Evolutionary conservation across 1,284 basidiomycete genomes (phyloP).

Genomic region (Tylopilus sp.): DNA sequence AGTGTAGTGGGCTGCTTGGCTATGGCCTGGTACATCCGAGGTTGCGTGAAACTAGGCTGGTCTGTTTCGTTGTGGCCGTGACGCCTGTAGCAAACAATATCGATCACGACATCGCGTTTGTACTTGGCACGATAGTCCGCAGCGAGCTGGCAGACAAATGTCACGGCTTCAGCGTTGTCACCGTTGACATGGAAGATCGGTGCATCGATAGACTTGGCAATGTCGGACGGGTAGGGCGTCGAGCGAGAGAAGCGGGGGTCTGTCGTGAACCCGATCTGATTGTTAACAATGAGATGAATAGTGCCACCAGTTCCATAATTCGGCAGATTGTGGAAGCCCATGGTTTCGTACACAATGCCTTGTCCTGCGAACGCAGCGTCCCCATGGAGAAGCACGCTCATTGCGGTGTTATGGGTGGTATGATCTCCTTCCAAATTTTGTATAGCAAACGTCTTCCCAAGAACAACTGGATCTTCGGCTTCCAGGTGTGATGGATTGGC

Average conservation of each 20-base stretch:
- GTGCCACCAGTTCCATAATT: conserved; percentile 98
- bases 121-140: conserved; percentile 98
- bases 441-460: conserved; percentile 96
- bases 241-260: conserved; percentile 97
- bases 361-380: conserved; percentile 99
- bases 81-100: conserved; percentile 98
- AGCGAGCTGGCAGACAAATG: conserved; percentile 96
- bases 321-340: conserved; percentile 96
- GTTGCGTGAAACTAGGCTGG: conserved; percentile 98
- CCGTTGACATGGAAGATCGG: conserved; percentile 99
- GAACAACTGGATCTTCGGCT: conserved; percentile 95
- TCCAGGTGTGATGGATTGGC: conserved; percentile 99
- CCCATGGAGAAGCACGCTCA: conserved; percentile 95
- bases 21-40: conserved; percentile 98
- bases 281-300: conserved; percentile 98
- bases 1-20: conserved; percentile 92
- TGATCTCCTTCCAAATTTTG: conserved; percentile 95
- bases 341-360: conserved; percentile 98
- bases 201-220: conserved; percentile 97
- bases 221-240: conserved; percentile 98
- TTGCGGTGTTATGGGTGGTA: conserved; percentile 73
- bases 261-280: conserved; percentile 99
- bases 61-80: conserved; percentile 99
- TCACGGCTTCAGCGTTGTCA: conserved; percentile 98
- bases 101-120: conserved; percentile 99